Evolutionary conservation across 2,329 filamentous ascomycete genomes (phyloP), one percentile per base, ranked within the genome.

Genomic region (Cytospora paraplurivora): DNA sequence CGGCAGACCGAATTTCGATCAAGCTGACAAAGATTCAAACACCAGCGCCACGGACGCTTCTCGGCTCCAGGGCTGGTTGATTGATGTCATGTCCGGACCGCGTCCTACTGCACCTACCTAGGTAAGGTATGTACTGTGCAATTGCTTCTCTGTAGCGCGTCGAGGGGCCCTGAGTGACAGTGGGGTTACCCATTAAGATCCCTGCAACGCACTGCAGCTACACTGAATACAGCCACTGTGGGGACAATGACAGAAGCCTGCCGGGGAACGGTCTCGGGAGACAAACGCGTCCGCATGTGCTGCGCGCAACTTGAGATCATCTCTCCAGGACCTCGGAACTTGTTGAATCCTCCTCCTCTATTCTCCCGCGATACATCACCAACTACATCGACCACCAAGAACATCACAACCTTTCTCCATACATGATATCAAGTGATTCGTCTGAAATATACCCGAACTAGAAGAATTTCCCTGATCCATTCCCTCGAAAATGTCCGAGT

Each of bases 401-500:
- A 5, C n/a, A 21, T n/a, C 32, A 7, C 3, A 17, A 3, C 10
- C 33, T 12, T 8, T 32, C 7, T n/a, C 12, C 27, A 34, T 1
- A 7, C 27, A 15, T 37, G 7, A 17, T 35, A 27, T 1, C n/a
- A 44, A 34, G 7, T 7, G 8, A n/a, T n/a, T 33, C 6, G 4
- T 7, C 32, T 13, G 3, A 38, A 4, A 2, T 7, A 8, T 17
- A 1, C 13, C 13, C 1, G 15, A 17, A 32, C 12, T 8, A n/a
- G 1, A 55, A 47, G 7, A 2, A 2, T 11, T 10, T 1, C 5
- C 17, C 41, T 44, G 41, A 13, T 27, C 27, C 35, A 34, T 15
- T n/a, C 12, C 19, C 50, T 41, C 8, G 56, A 32, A 34, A 1
- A 64, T 65, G 63, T 33, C 63, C 15, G 63, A 65, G 55, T 8